Base-by-base conservation (phyloP, 805 yeast species). In the Blastobotrys terrestris region DNA sequence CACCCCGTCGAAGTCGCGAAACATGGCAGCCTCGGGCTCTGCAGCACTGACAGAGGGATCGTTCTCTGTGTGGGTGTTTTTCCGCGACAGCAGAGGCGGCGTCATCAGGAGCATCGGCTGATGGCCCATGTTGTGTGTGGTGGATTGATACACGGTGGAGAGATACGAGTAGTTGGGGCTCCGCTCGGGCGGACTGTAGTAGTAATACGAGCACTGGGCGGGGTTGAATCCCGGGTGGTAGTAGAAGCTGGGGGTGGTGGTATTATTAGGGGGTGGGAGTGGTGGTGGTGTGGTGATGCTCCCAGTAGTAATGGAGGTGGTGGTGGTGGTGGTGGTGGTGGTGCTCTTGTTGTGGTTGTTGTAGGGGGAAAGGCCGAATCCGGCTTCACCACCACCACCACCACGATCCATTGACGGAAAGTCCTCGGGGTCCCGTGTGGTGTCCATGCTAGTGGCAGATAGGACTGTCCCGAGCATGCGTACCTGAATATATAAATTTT, bases 1-100 rank as follows among this genome's bases (percentile, higher is more conserved):
- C 14, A 57, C 62, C 2, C 62, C 62, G 43, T 58, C 60, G 44
- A 58, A 58, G 13, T 53, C 58, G 7, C 53, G 58, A 50, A 58
- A 58, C 47, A 50, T 39, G 16, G 13, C 52, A 2, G 21, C 49
- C 22, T 20, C 52, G 18, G n/a, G 35, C 3, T 55, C 46, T 3
- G 46, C 40, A 19, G 44, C 51, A 16, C 14, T 44, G n/a, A 22
- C 45, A n/a, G 40, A 47, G 7, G 11, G 43, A n/a, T 18, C 20
- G 39, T 21, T 43, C 31, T 43, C 19, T 19, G n/a, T 44, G 13
- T 19, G 43, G 18, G 31, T 26, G 35, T 20, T 20, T 15, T 47
- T 53, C 16, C 49, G 39, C 14, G 53, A 51, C 39, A 55, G 44
- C 40, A 50, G 31, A 20, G 55, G 55, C 2, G 58, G 58, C 18